These are phyloP conservation scores for Nakaseomyces kungkrabaensis DNA, from an alignment of 1,139 yeast species.

Conservation along the genomic window DNA sequence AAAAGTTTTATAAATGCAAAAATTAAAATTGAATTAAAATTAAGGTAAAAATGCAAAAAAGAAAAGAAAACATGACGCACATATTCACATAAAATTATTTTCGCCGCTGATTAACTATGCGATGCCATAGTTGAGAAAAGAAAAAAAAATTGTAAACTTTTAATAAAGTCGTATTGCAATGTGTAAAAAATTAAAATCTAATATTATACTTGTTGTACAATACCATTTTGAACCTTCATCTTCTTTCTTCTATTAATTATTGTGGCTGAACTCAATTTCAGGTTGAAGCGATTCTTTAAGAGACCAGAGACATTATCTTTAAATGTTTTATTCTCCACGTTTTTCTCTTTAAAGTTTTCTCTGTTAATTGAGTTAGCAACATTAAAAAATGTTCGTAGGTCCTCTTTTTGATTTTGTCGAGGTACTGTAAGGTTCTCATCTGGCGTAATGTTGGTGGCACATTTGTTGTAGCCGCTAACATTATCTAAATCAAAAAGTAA, in stretches of 20 bases:
- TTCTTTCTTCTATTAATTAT: conserved; percentile 2
- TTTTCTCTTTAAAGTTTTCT: neutral
- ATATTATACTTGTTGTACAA: neutral
- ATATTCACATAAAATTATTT: neutral
- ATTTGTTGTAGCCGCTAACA: neutral
- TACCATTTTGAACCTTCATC: conserved; percentile 3
- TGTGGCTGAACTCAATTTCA: conserved; percentile 2
- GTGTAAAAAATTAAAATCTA: neutral
- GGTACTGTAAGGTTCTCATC: neutral
- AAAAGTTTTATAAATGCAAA: neutral
- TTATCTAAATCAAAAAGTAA: neutral
- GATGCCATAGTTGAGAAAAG: too few relatives aligned
- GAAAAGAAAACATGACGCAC: neutral
- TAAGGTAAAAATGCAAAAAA: neutral
- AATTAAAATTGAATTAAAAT: neutral
- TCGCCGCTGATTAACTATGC: neutral
- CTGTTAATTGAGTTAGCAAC: neutral
- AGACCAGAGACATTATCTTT: neutral
- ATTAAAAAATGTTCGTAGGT: neutral
- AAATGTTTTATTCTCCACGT: neutral
- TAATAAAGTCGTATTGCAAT: neutral
- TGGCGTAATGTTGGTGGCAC: neutral
- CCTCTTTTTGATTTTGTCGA: neutral
- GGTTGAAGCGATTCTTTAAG: neutral
- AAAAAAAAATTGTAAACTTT: too few relatives aligned